A percentile compares a stretch with the other conserved stretches of the same genome.
Evolutionary conservation across 2,329 filamentous ascomycete genomes (phyloP).

Genomic region (Colletotrichum tofieldiae): DNA sequence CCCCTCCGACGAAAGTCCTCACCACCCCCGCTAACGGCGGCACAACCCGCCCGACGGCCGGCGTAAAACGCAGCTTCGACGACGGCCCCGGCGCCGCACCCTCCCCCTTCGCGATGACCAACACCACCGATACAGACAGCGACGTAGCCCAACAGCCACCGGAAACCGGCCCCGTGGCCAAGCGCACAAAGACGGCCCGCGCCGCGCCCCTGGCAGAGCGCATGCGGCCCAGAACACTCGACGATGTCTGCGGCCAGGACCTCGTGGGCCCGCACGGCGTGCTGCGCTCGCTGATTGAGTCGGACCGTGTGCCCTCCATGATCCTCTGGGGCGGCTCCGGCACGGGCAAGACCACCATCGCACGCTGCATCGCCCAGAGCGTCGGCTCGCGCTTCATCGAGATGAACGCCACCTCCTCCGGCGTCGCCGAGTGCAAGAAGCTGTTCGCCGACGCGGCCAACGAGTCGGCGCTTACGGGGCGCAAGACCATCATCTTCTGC

Average conservation of each 20-base stretch:
- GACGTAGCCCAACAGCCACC: not conserved
- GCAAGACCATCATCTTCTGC: conserved; percentile 96
- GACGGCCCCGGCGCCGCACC: conserved; percentile 63
- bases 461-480: conserved; percentile 84
- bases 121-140: conserved; percentile 28
- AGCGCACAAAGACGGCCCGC: conserved; percentile 79
- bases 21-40: conserved; percentile 54
- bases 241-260: conserved; percentile 92
- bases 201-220: conserved; percentile 91
- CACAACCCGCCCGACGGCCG: conserved; percentile 50
- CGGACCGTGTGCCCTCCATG: conserved; percentile 91
- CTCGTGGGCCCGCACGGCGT: conserved; percentile 90
- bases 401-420: conserved; percentile 92
- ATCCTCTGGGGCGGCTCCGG: conserved; percentile 91
- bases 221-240: conserved; percentile 88
- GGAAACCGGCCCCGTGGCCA: conserved; percentile 61
- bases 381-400: conserved; percentile 92
- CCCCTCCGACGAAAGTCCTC: conserved; percentile 52
- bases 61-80: conserved; percentile 68
- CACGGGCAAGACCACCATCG: conserved; percentile 93
- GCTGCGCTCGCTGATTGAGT: conserved; percentile 87
- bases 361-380: conserved; percentile 87
- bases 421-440: conserved; percentile 93
- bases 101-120: conserved; percentile 24
- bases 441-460: conserved; percentile 88